A percentile compares a stretch with the other conserved stretches of the same genome.
Evolutionary conservation across 2,329 filamentous ascomycete species (phyloP).

Genomic region (Tolypocladium sp.): DNA sequence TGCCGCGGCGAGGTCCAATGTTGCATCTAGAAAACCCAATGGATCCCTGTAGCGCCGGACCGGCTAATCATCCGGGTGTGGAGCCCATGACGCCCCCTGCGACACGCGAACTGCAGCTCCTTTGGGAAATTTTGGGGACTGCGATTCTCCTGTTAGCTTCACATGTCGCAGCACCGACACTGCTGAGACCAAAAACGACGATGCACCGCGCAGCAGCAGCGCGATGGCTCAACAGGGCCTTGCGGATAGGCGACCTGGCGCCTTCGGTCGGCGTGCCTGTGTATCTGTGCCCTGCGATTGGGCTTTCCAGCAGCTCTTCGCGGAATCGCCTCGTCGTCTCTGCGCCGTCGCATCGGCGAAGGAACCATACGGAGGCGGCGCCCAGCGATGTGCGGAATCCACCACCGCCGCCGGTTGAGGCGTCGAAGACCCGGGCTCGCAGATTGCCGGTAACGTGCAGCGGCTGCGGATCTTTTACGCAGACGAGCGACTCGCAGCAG

Average conservation of each 20-base stretch:
- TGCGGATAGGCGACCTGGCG: slow-evolving; percentile 30
- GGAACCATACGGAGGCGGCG: slow-evolving; percentile 16
- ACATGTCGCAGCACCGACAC: neutral
- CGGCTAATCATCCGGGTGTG: slow-evolving; percentile 13
- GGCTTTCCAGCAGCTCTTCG: slow-evolving; percentile 9
- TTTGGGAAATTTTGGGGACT: neutral
- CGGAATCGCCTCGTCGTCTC: slow-evolving; percentile 4
- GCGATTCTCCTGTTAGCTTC: neutral
- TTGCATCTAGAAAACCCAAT: slow-evolving; percentile 15
- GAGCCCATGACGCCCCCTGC: neutral
- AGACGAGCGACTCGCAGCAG: slow-evolving; percentile 39
- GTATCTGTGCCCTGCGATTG: slow-evolving; percentile 38
- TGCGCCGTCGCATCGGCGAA: slow-evolving; percentile 10
- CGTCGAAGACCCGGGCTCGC: slow-evolving; percentile 4
- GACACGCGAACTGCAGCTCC: neutral
- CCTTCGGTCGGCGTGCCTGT: slow-evolving; percentile 30
- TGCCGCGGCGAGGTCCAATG: slow-evolving; percentile 1
- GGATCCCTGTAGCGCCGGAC: slow-evolving; percentile 11
- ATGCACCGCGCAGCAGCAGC: slow-evolving; percentile 37
- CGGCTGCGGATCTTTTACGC: slow-evolving; percentile 57
- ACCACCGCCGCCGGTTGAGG: neutral
- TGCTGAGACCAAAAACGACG: neutral
- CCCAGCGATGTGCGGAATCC: neutral
- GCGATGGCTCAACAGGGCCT: slow-evolving; percentile 31
- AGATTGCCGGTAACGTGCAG: slow-evolving; percentile 48